Evolutionary conservation across 371 early-diverging fungal genomes (phyloP).

Genomic region (Mortierella polycephala): DNA sequence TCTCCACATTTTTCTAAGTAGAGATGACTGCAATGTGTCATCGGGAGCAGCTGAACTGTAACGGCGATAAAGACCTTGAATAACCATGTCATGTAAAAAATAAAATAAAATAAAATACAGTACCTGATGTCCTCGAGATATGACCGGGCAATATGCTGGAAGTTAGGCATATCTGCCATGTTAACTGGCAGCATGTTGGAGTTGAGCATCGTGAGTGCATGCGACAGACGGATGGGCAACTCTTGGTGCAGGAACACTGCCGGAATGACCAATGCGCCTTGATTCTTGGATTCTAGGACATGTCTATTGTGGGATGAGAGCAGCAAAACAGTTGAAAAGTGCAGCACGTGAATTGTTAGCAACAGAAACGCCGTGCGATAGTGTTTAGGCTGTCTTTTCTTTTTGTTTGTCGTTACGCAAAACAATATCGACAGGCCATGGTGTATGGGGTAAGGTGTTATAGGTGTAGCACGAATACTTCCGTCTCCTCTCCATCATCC

Average conservation of each 20-base stretch:
- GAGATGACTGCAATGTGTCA: conserved; percentile 32
- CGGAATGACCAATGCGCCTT: conserved; percentile 57
- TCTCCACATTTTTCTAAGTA: conserved; percentile 12
- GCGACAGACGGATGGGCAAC: conserved; percentile 75
- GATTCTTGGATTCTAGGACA: conserved; percentile 52
- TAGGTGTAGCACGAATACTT: too few relatives aligned
- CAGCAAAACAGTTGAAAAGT: not conserved
- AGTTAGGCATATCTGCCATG: conserved; percentile 58
- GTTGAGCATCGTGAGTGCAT: conserved; percentile 67
- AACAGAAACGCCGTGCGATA: not conserved
- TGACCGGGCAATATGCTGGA: conserved; percentile 56
- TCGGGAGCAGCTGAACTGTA: not conserved
- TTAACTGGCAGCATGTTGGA: conserved; percentile 58
- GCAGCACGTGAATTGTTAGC: not conserved
- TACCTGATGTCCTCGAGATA: conserved; percentile 61
- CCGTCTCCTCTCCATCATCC: too few relatives aligned
- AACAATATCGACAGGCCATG: too few relatives aligned
- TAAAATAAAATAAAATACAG: not conserved
- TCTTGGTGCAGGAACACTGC: conserved; percentile 75
- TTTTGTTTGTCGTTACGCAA: too few relatives aligned
- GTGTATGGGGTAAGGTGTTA: too few relatives aligned
- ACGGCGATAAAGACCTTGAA: too few relatives aligned
- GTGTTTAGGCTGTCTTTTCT: too few relatives aligned
- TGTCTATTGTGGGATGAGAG: conserved; percentile 17
- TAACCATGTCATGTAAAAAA: not conserved